Conservation (phyloP, 2,329 filamentous ascomycete genomes). For the Talaromyces sp. region DNA sequence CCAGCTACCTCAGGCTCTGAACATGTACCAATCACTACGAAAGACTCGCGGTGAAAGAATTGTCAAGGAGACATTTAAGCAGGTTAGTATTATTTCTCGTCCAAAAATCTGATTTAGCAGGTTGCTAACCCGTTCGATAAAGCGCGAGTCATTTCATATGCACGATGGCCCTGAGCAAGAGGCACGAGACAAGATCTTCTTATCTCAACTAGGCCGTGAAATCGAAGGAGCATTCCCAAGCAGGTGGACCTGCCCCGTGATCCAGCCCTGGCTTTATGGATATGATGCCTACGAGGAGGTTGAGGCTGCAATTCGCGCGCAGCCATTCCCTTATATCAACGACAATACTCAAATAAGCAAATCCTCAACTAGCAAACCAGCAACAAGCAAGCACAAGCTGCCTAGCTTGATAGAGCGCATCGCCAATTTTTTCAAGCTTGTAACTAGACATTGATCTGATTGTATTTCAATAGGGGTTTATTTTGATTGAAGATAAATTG, state of each 20-base stretch:
- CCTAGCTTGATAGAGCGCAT: neutral
- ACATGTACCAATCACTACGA: neutral
- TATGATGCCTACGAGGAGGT: neutral
- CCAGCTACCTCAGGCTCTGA: neutral
- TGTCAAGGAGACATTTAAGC: neutral
- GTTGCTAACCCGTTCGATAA: neutral
- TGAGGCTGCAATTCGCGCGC: neutral
- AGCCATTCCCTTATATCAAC: neutral
- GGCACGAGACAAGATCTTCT: neutral
- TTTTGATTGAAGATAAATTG: neutral
- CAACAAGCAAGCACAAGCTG: neutral
- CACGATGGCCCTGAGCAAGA: neutral
- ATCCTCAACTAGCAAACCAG: neutral
- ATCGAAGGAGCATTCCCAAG: neutral
- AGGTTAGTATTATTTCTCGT: neutral
- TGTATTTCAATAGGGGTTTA: neutral
- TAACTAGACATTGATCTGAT: neutral
- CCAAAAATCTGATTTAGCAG: neutral
- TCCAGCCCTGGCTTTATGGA: neutral
- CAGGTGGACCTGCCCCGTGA: neutral
- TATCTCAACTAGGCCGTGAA: neutral
- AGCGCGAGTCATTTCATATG: neutral
- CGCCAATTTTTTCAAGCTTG: neutral
- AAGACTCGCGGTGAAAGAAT: neutral
- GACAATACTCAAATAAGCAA: neutral